Evolutionary conservation across 257 asterid species (phyloP).

Genomic region (Capsicum rhomboideum): DNA sequence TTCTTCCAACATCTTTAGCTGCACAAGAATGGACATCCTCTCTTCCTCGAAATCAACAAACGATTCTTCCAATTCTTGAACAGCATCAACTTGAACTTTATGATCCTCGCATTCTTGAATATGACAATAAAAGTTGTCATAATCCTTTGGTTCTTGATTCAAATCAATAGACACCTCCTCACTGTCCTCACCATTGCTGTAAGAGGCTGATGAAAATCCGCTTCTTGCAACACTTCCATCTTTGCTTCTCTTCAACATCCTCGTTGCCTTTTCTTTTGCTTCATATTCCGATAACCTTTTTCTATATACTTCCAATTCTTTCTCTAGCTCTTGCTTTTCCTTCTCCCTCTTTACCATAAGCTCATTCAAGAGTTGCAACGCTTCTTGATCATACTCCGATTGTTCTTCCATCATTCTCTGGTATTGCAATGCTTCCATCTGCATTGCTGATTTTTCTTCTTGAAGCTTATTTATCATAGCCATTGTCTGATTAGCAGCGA

Average conservation of each 20-base stretch:
- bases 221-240: slow-evolving; percentile 46
- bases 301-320: slow-evolving; percentile 48
- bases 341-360: slow-evolving; percentile 90
- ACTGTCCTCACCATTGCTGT: slow-evolving; percentile 75
- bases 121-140: slow-evolving; percentile 33
- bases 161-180: slow-evolving; percentile 69
- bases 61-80: slow-evolving; percentile 66
- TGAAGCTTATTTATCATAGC: slow-evolving; percentile 97
- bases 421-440: slow-evolving; percentile 96
- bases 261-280: slow-evolving; percentile 42
- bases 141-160: slow-evolving; percentile 63
- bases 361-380: slow-evolving; percentile 83
- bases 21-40: slow-evolving; percentile 74
- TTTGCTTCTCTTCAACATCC: slow-evolving; percentile 42
- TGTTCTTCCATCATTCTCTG: slow-evolving; percentile 99
- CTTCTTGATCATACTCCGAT: slow-evolving; percentile 96
- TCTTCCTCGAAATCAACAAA: slow-evolving; percentile 88
- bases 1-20: slow-evolving; percentile 78
- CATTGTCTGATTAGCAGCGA: slow-evolving; percentile 92
- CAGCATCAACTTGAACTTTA: slow-evolving; percentile 52
- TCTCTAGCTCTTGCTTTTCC: slow-evolving; percentile 82
- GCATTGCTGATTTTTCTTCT: slow-evolving; percentile 97
- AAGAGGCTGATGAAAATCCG: slow-evolving; percentile 72
- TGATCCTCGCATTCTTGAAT: slow-evolving; percentile 24
- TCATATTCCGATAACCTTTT: slow-evolving; percentile 63